These are phyloP conservation scores for Pholiota conissans DNA, from an alignment of 768 basidiomycete species.

Conservation along the genomic window DNA sequence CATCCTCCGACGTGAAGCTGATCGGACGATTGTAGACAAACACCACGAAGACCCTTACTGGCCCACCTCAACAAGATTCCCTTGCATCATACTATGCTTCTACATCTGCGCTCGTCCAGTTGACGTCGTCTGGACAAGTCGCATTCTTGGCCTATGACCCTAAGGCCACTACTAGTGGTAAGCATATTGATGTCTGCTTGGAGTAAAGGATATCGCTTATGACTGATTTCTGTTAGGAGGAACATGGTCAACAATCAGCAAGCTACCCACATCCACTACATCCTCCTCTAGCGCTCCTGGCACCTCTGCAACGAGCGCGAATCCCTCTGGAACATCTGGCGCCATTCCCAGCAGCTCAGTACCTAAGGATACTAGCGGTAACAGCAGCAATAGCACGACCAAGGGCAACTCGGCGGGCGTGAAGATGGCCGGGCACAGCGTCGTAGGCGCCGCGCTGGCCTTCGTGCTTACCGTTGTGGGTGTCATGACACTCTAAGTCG, in stretches of 20 bases:
- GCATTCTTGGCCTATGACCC: constrained; percentile 23
- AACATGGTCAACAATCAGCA: constrained; percentile 8
- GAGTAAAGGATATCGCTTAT: no score
- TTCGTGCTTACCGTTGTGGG: not conserved
- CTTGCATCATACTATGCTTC: constrained; percentile 24
- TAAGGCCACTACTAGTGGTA: constrained; percentile 22
- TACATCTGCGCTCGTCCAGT: constrained; percentile 25
- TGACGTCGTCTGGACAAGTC: constrained; percentile 21
- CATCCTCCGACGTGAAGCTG: not conserved
- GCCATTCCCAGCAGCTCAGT: not conserved
- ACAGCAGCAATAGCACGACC: not conserved
- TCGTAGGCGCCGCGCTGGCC: not conserved
- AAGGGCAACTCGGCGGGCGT: not conserved
- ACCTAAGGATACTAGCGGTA: not conserved
- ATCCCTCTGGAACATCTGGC: not conserved
- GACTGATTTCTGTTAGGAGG: not conserved
- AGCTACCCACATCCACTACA: not conserved
- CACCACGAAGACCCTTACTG: constrained; percentile 26
- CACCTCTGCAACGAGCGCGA: not conserved
- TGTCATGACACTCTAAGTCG: not conserved
- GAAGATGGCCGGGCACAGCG: not conserved
- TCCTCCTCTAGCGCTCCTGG: not conserved
- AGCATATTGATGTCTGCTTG: not conserved
- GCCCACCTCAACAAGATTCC: constrained; percentile 22
- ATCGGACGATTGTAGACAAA: constrained; percentile 14